Evolutionary conservation across 371 early-diverging fungal genomes (phyloP).

Genomic region (Mucor piriformis): DNA sequence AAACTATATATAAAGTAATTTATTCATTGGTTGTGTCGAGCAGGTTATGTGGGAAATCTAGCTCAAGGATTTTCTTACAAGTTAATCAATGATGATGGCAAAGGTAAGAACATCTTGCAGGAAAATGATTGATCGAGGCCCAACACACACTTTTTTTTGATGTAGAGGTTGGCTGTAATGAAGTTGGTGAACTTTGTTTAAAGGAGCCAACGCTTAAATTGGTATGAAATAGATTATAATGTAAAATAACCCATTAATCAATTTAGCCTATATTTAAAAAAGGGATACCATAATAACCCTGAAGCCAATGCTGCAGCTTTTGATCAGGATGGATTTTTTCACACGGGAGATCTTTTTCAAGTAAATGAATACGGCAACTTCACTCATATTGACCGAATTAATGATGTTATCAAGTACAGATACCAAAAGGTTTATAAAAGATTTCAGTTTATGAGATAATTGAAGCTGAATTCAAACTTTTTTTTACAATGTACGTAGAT

Average conservation of each 20-base stretch:
- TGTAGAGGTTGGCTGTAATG: constrained; percentile 18
- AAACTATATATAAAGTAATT: not conserved
- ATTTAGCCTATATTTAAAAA: not conserved
- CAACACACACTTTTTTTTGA: too few relatives aligned
- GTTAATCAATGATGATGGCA: constrained; percentile 57
- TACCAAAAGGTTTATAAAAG: not conserved
- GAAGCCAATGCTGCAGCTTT: constrained; percentile 63
- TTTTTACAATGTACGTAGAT: constrained; percentile 39
- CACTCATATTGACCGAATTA: constrained; percentile 58
- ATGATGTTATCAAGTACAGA: constrained; percentile 71
- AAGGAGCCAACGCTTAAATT: constrained; percentile 77
- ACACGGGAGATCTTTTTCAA: constrained; percentile 79
- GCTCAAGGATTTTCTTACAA: constrained; percentile 59
- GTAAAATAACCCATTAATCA: not conserved
- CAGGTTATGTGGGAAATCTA: constrained; percentile 64
- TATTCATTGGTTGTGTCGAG: not conserved
- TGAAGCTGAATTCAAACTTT: not conserved
- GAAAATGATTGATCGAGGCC: not conserved
- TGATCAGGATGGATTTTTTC: constrained; percentile 70
- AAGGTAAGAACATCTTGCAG: constrained; percentile 25
- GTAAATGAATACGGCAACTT: constrained; percentile 58
- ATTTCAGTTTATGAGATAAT: not conserved
- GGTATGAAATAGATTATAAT: not conserved
- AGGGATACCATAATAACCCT: constrained; percentile 61
- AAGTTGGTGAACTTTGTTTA: constrained; percentile 69